Conservation (phyloP, 2,329 filamentous ascomycete species). For the Malbranchea cinnamomea region DNA sequence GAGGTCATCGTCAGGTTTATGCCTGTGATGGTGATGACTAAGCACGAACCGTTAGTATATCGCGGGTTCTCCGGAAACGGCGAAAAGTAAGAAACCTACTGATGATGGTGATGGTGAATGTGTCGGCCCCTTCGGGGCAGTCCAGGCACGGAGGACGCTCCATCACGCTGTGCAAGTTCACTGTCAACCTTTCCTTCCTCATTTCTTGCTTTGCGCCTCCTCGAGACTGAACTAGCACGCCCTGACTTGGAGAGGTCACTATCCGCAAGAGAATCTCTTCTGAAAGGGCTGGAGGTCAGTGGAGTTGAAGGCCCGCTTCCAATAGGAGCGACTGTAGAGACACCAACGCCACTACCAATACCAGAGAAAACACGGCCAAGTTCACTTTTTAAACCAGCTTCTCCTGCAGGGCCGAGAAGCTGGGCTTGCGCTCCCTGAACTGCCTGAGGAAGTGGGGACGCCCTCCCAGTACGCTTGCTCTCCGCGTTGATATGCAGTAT, state of each 20-base stretch:
- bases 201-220: constrained; percentile 58
- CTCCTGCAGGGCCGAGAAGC: constrained; percentile 65
- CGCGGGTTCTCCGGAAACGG: constrained; percentile 6
- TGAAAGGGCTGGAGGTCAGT: constrained; percentile 36
- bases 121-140: constrained; percentile 39
- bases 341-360: constrained; percentile 58
- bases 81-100: constrained; percentile 27
- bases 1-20: constrained; percentile 37
- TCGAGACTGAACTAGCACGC: constrained; percentile 23
- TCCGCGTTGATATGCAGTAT: constrained; percentile 60
- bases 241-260: background rate
- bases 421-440: constrained; percentile 91
- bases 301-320: constrained; percentile 41
- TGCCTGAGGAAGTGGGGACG: constrained; percentile 81
- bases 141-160: constrained; percentile 45
- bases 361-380: constrained; percentile 91
- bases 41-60: constrained; percentile 5
- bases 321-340: constrained; percentile 32
- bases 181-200: constrained; percentile 52
- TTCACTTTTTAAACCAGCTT: constrained; percentile 85
- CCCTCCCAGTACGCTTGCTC: constrained; percentile 64
- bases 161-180: constrained; percentile 52
- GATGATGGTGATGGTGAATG: constrained; percentile 45
- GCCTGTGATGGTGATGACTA: constrained; percentile 40
- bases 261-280: constrained; percentile 29